Base-by-base conservation (phyloP, 2,329 filamentous ascomycete species). In the Leptoxyphium fumago region DNA sequence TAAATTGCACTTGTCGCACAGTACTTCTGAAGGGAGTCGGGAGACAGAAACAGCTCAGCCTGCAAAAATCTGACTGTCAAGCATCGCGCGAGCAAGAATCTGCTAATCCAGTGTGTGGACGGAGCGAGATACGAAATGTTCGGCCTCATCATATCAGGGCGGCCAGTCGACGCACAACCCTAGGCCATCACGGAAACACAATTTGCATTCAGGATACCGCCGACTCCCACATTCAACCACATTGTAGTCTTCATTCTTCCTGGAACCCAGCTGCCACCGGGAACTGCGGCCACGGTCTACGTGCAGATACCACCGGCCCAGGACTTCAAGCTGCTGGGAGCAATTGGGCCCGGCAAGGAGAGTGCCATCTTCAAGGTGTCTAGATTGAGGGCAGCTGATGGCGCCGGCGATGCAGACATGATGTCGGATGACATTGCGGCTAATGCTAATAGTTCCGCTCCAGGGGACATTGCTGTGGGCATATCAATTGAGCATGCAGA, bases 231-330 rank as follows among this genome's bases (percentile, higher is more conserved):
- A 5, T 78, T 82, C 62, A 71, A 68, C 44, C 87, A 96, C 61
- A 75, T 96, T 44, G 82, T 87, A 55, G 78, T 96, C 45, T 94
- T 96, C 67, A 72, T 95, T 32, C 75, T 95, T 1, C 93, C 91
- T 0, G 82, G 81, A 38, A 71, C 82, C 9, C 63, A 73, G 9
- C 72, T 98, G 0, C 88, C 88, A 0, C 69, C 74, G 4, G 75
- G 77, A 52, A 83, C 83, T 15, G 89, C 86, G 5, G 91, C 88
- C 10, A 84, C 87, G 40, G 89, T 98, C 50, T 96, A 95, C 66
- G 75, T 94, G 40, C 82, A 88, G 51, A 67, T 82, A 13, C 75
- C 78, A 2, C 65, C 65, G 7, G 54, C 64, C 43, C 62, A 52
- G 61, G 75, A 80, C 40, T 94, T 94, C 67, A 78, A 74, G 47